phyloP scores from a whole-genome alignment of 2,329 filamentous ascomycete species.

The Apiospora koreana region DNA sequence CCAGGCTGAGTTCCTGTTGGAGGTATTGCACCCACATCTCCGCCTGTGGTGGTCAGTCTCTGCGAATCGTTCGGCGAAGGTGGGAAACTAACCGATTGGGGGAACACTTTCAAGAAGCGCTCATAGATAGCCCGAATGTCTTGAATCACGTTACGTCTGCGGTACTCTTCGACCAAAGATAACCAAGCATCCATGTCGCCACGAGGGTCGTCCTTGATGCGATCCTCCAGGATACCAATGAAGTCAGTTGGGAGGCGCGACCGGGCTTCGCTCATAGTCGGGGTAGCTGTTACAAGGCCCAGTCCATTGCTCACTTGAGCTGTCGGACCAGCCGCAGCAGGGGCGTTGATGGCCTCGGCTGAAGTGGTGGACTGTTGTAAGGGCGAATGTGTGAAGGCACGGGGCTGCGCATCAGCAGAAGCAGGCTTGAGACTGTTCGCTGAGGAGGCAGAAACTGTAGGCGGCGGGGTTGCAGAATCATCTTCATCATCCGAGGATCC shows the following conservation, averaged over 20 bases:
- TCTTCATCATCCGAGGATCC: constrained; percentile 63
- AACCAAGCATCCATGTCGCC: constrained; percentile 94
- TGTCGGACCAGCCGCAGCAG: constrained; percentile 15
- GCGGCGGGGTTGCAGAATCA: constrained; percentile 25
- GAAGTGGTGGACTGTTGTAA: constrained; percentile 25
- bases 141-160: constrained; percentile 78
- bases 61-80: background rate
- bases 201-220: constrained; percentile 87
- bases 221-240: constrained; percentile 81
- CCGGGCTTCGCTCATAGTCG: constrained; percentile 18
- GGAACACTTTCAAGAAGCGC: constrained; percentile 85
- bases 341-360: constrained; percentile 18
- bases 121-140: constrained; percentile 80
- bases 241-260: constrained; percentile 63
- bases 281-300: constrained; percentile 5
- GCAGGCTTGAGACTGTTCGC: constrained; percentile 24
- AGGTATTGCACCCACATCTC: constrained; percentile 90
- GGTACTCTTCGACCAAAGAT: constrained; percentile 81
- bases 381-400: constrained; percentile 24
- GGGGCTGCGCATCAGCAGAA: constrained; percentile 24
- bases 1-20: constrained; percentile 84
- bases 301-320: constrained; percentile 19
- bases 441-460: constrained; percentile 16
- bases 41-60: constrained; percentile 61
- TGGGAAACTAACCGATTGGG: constrained; percentile 74